These are phyloP conservation scores for Penicillium brasilianum DNA, from an alignment of 2,329 filamentous ascomycete genomes.

Conservation along the genomic window DNA sequence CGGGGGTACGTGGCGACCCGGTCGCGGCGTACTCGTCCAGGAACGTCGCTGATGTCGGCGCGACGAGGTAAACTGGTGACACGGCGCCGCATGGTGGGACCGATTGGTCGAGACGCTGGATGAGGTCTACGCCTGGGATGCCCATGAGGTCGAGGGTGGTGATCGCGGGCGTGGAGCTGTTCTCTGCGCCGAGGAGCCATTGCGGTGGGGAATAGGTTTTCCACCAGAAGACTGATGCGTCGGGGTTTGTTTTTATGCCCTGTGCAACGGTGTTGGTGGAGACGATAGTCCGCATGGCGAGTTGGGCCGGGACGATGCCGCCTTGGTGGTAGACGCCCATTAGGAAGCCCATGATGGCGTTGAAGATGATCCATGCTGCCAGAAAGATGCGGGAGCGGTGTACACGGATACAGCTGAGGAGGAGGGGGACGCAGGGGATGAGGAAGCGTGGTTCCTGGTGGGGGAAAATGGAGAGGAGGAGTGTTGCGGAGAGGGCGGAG, in stretches of 20 bases:
- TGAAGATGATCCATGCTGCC: constrained; percentile 55
- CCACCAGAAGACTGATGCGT: constrained; percentile 57
- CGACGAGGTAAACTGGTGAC: constrained; percentile 49
- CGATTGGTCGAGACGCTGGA: constrained; percentile 42
- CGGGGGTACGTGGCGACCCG: constrained; percentile 18
- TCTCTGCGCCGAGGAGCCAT: constrained; percentile 54
- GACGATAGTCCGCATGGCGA: constrained; percentile 50
- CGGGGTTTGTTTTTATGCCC: constrained; percentile 32
- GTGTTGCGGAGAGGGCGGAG: constrained; percentile 51
- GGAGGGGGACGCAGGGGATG: constrained; percentile 56
- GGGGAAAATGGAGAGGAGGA: constrained; percentile 52
- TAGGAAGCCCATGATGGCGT: constrained; percentile 52
- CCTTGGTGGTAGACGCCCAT: constrained; percentile 62
- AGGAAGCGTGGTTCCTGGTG: constrained; percentile 61
- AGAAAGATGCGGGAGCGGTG: constrained; percentile 50
- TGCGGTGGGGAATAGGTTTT: constrained; percentile 60
- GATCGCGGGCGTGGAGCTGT: constrained; percentile 39
- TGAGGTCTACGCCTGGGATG: constrained; percentile 48
- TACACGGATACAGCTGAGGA: constrained; percentile 54
- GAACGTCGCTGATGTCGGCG: constrained; percentile 51
- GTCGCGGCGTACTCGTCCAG: constrained; percentile 44
- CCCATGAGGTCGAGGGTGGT: constrained; percentile 57
- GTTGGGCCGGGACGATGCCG: constrained; percentile 56
- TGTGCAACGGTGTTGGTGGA: constrained; percentile 31
- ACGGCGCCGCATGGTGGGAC: constrained; percentile 39